Evolutionary conservation across 176 grass and related monocot genomes (phyloP).

Genomic region (Avena atlantica): DNA sequence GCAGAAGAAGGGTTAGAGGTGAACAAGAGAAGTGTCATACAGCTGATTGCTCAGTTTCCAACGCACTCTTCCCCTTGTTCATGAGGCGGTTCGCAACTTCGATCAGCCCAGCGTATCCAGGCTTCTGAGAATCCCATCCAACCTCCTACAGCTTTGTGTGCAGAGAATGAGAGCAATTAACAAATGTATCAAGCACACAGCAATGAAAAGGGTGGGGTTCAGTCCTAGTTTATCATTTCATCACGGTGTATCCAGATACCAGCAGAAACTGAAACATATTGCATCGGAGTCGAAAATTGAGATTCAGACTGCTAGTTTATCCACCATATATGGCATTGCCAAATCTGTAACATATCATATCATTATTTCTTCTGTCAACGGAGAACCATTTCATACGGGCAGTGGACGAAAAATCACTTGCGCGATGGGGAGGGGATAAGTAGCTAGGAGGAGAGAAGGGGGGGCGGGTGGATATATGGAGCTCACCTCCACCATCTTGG

Average conservation of each 20-base stretch:
- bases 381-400: background rate
- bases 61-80: slow-evolving; percentile 72
- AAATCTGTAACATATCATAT: background rate
- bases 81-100: slow-evolving; percentile 83
- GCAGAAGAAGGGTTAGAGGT: background rate
- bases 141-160: slow-evolving; percentile 83
- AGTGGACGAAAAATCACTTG: background rate
- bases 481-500: slow-evolving; percentile 66
- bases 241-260: background rate
- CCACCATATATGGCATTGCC: background rate
- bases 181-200: background rate
- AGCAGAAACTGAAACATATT: background rate
- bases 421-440: background rate
- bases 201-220: background rate
- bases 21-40: slow-evolving; percentile 41
- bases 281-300: background rate
- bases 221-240: background rate
- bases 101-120: slow-evolving; percentile 74
- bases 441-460: background rate
- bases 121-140: slow-evolving; percentile 87
- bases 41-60: slow-evolving; percentile 74
- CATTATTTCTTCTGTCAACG: background rate
- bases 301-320: background rate
- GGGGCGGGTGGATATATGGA: background rate
- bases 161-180: slow-evolving; percentile 46